These are phyloP conservation scores for Mycena epipterygia DNA, from an alignment of 768 basidiomycete species.

Conservation along the genomic window DNA sequence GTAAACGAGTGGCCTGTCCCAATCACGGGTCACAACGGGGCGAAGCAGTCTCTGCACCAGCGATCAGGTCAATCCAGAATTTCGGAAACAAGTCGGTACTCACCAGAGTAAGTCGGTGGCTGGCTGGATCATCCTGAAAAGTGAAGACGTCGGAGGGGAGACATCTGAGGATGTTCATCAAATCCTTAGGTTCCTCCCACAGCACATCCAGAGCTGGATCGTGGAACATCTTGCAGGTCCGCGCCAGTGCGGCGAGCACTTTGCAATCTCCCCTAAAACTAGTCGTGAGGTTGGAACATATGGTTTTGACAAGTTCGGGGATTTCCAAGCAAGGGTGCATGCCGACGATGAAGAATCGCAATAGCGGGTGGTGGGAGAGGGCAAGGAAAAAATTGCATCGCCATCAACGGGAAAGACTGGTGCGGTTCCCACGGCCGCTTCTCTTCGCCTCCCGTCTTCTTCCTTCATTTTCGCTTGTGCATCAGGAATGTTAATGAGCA, in stretches of 20 bases:
- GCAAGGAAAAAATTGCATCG: no score
- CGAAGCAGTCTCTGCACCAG: not conserved
- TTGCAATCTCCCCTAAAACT: not conserved
- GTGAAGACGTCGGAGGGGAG: not conserved
- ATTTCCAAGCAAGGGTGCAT: not conserved
- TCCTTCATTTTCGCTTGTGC: no score
- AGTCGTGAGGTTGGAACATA: not conserved
- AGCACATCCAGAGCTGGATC: not conserved
- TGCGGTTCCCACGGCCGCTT: no score
- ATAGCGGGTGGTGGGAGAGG: no score
- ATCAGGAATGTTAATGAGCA: no score
- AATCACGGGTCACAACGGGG: not conserved
- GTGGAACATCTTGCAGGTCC: not conserved
- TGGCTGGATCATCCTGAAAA: no score
- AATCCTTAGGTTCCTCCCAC: not conserved
- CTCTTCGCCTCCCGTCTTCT: no score
- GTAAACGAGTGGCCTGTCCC: not conserved
- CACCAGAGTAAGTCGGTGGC: not conserved
- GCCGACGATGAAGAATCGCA: no score
- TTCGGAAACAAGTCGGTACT: not conserved
- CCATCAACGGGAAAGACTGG: no score
- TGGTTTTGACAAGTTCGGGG: not conserved
- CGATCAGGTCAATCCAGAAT: not conserved
- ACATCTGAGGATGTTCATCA: not conserved
- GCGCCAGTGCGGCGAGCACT: not conserved